Conservation (phyloP, 1,284 basidiomycete species). For the Volvariella volvacea region DNA sequence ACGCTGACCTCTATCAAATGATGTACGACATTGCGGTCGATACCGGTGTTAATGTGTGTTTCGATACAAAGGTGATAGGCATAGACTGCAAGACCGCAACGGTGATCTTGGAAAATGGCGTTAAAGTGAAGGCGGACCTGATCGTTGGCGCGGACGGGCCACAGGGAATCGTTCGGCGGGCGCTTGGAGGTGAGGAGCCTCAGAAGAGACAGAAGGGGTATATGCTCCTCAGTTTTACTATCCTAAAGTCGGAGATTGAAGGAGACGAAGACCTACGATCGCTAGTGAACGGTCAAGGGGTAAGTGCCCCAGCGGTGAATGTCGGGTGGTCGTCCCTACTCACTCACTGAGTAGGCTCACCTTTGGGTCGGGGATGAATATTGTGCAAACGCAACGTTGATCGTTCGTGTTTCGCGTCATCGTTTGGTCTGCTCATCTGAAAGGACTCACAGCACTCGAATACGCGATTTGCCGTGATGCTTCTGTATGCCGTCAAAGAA, state of each 20-base stretch:
- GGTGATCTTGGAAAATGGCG: constrained; percentile 33
- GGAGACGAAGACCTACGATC: constrained; percentile 27
- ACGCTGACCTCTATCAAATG: constrained; percentile 51
- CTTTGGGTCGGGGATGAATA: too few relatives aligned
- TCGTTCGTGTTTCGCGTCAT: too few relatives aligned
- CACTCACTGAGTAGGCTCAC: too few relatives aligned
- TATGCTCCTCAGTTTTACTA: constrained; percentile 33
- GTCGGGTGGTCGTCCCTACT: too few relatives aligned
- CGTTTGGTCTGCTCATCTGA: too few relatives aligned
- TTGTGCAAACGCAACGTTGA: too few relatives aligned
- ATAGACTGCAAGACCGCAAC: constrained; percentile 32
- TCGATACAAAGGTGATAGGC: constrained; percentile 34
- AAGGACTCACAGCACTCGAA: too few relatives aligned
- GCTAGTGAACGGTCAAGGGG: constrained; percentile 22
- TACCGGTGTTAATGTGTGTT: constrained; percentile 40
- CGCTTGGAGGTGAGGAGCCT: constrained; percentile 27
- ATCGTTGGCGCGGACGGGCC: constrained; percentile 51
- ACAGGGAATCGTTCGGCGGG: constrained; percentile 46
- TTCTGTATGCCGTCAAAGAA: too few relatives aligned
- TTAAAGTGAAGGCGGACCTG: constrained; percentile 35
- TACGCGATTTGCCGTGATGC: too few relatives aligned
- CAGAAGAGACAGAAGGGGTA: constrained; percentile 20
- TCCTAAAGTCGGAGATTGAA: constrained; percentile 25
- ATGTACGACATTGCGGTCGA: constrained; percentile 41
- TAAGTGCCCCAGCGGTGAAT: constrained; percentile 18